phyloP scores from a whole-genome alignment of 2,329 filamentous ascomycete genomes.

The Plectosphaerella cucumerina region DNA sequence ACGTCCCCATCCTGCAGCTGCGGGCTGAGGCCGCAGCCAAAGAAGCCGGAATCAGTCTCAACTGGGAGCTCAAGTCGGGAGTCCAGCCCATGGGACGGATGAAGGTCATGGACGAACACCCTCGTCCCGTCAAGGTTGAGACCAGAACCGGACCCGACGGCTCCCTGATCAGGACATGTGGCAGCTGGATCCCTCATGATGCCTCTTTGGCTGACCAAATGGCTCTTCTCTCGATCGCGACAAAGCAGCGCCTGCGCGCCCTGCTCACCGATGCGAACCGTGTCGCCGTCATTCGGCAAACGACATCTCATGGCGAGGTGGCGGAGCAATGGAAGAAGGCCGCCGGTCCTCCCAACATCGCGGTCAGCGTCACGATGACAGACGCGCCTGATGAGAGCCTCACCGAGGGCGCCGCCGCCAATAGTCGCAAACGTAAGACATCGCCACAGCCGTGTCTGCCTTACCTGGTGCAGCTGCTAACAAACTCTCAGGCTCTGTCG shows the following conservation, averaged over 20 bases:
- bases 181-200: slow-evolving; percentile 70
- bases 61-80: slow-evolving; percentile 48
- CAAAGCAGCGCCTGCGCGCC: slow-evolving; percentile 72
- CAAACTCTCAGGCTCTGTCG: not conserved
- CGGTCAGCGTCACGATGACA: slow-evolving; percentile 4
- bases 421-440: slow-evolving; percentile 56
- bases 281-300: slow-evolving; percentile 67
- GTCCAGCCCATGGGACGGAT: slow-evolving; percentile 42
- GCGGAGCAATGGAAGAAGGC: slow-evolving; percentile 73
- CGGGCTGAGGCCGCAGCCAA: slow-evolving; percentile 54
- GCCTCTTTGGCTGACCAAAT: slow-evolving; percentile 77
- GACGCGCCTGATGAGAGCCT: slow-evolving; percentile 17
- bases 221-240: slow-evolving; percentile 75
- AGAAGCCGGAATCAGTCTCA: slow-evolving; percentile 53
- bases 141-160: slow-evolving; percentile 58
- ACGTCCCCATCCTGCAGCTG: slow-evolving; percentile 57
- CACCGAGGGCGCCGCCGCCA: slow-evolving; percentile 41
- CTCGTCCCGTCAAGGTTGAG: slow-evolving; percentile 49
- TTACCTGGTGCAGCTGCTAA: not conserved
- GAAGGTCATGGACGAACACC: slow-evolving; percentile 43
- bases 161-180: slow-evolving; percentile 57
- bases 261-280: slow-evolving; percentile 73
- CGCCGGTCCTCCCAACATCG: slow-evolving; percentile 49
- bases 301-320: slow-evolving; percentile 73
- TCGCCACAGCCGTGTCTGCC: slow-evolving; percentile 4